Evolutionary conservation across 1,284 basidiomycete species (phyloP), one percentile per base, ranked within the genome.

Genomic region (Kalmanozyma brasiliensis): DNA sequence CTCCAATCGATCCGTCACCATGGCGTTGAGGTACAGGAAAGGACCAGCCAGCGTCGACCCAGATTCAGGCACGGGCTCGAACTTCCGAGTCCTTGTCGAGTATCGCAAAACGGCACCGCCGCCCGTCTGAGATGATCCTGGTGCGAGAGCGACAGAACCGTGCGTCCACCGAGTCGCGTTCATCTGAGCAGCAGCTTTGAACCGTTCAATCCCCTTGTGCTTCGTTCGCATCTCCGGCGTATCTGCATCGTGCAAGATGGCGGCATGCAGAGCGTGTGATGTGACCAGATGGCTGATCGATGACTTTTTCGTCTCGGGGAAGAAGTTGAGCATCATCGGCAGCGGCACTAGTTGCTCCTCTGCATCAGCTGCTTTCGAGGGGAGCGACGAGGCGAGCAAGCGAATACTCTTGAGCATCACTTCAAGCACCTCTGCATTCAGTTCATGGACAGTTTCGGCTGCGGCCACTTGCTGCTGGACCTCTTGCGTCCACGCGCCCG

Each of bases 1-100:
- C 82, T 97, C 94, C 53, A 97, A 85, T 14, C 94, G 86, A 80
- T 92, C 89, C 26, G 91, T 90, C 56, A 92, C 90, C 48, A 91
- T 85, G 0, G 90, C 90, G 7, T 89, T 88, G 19, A 95, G 82
- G 82, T 98, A 98, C 17, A 87, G 84, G 77, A 95, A 96, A 1
- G 92, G 92, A 0, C 93, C 94, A 0, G 86, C 73, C 1, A 86
- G 38, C 20, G 16, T 14, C 7, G 55, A 17, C 5, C 52, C 24
- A 1, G 14, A 16, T 8, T 32, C 22, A 13, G 11, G 3, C 0
- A 53, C 14, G 1, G 6, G 75, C n/a, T 86, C 81, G 68, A 91
- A 93, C 0, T 77, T 45, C 29, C 84, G 77, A 1, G 78, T 77
- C 0, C 58, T 40, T 1, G 88, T 86, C 69, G 91, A 86, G 81